These are phyloP conservation scores for Penicillium lagena DNA, from an alignment of 495 filamentous ascomycete genomes.

Conservation along the genomic window DNA sequence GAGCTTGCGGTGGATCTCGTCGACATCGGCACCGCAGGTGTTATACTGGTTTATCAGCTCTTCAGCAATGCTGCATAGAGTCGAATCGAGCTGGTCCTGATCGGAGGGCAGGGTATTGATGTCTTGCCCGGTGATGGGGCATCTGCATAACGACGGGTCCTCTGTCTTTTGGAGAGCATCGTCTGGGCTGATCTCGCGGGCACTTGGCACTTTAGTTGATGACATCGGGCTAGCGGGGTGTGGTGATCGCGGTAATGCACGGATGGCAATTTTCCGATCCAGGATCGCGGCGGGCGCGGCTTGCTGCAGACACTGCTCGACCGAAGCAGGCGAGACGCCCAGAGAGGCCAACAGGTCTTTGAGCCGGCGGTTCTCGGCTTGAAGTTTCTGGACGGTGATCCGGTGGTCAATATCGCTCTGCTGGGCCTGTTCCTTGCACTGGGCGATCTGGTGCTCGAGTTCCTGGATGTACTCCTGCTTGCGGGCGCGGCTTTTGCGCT, in stretches of 20 bases:
- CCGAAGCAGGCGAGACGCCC: slow-evolving; percentile 16
- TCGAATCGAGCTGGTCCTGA: slow-evolving; percentile 30
- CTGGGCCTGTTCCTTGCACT: slow-evolving; percentile 42
- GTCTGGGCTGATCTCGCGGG: not conserved
- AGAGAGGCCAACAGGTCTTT: slow-evolving; percentile 17
- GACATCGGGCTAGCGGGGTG: not conserved
- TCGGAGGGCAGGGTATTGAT: slow-evolving; percentile 10
- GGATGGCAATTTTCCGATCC: slow-evolving; percentile 34
- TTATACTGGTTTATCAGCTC: slow-evolving; percentile 36
- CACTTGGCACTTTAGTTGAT: not conserved
- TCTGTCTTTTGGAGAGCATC: not conserved
- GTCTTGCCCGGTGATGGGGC: slow-evolving; percentile 8
- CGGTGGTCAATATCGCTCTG: slow-evolving; percentile 32
- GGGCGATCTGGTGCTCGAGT: slow-evolving; percentile 58
- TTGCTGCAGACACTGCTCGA: slow-evolving; percentile 26
- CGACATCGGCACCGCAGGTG: slow-evolving; percentile 27
- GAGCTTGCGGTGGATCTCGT: slow-evolving; percentile 28
- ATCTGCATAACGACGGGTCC: slow-evolving; percentile 24
- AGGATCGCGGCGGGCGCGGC: slow-evolving; percentile 10
- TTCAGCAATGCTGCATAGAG: slow-evolving; percentile 36
- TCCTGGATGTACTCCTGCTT: slow-evolving; percentile 70
- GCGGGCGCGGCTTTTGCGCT: slow-evolving; percentile 69
- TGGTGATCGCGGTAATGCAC: slow-evolving; percentile 16
- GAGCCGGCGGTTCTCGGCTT: slow-evolving; percentile 32
- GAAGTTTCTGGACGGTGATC: slow-evolving; percentile 27